A percentile compares a stretch with the other conserved stretches of the same genome.
phyloP scores from a whole-genome alignment of 768 basidiomycete species.

The Kwoniella pini region DNA sequence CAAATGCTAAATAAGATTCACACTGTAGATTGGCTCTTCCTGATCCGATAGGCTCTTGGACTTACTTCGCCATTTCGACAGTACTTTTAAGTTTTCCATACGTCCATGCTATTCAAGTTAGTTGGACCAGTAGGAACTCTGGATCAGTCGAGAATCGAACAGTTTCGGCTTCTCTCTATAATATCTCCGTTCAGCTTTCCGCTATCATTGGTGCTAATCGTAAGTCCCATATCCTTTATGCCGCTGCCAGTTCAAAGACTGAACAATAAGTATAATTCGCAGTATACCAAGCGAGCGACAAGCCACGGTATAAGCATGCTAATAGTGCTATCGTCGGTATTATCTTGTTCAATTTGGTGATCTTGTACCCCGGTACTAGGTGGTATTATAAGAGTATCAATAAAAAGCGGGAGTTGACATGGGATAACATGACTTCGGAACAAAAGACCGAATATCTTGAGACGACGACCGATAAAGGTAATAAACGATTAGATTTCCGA shows the following conservation, averaged over 20 bases:
- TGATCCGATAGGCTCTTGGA: conserved; percentile 34
- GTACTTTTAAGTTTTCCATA: conserved; percentile 52
- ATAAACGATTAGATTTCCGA: conserved; percentile 28
- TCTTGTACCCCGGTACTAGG: conserved; percentile 47
- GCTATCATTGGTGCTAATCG: conserved; percentile 50
- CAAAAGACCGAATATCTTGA: conserved; percentile 49
- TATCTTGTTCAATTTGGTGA: conserved; percentile 50
- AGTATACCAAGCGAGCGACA: conserved; percentile 24
- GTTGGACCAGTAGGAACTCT: conserved; percentile 49
- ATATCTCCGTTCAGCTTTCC: conserved; percentile 51
- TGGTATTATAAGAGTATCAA: conserved; percentile 51
- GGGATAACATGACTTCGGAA: conserved; percentile 46
- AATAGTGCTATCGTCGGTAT: conserved; percentile 52
- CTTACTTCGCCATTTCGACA: conserved; percentile 50
- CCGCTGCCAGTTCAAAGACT: neutral
- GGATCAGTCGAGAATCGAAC: conserved; percentile 53
- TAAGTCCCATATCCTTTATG: neutral
- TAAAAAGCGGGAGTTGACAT: conserved; percentile 33
- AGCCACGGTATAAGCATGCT: conserved; percentile 32
- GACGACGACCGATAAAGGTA: conserved; percentile 52
- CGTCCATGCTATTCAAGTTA: conserved; percentile 52
- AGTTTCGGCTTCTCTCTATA: conserved; percentile 51
- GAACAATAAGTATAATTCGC: too few species aligned
- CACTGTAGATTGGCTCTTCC: conserved; percentile 21
- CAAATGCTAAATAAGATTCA: neutral